Evolutionary conservation across 1,284 basidiomycete species (phyloP), one percentile per base, ranked within the genome.

Genomic region (Heterobasidion occidentale): DNA sequence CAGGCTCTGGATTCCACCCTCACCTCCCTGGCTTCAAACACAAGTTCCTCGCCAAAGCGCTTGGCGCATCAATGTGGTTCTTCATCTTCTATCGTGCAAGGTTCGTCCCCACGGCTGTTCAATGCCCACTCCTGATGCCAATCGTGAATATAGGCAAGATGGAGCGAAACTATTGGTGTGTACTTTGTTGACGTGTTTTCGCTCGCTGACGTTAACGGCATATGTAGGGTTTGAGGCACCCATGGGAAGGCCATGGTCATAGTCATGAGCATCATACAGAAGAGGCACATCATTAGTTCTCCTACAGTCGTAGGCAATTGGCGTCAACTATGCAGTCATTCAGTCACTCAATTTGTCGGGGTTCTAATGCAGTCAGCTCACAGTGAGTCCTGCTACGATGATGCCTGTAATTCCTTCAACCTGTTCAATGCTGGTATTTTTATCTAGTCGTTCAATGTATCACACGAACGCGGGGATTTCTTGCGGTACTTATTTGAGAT

Each of bases 41-140:
- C 72, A 83, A 81, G 60, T 82, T 92, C 69, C 78, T 94, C 38
- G 82, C 89, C 46, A 94, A 94, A 72, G 82, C 84, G 53, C 77
- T 96, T 57, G 94, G 93, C 57, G 93, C 92, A 44, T 83, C 86
- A 46, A 96, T 96, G 93, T 96, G 92, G 92, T 96, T 96, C 84
- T 97, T 94, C 79, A 91, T 96, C 71, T 95, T 96, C 77, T 96
- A 95, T 74, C 85, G 92, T 59, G 87, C 90, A 61, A 79, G 92
- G 92, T 94, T 66, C 70, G 89, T 79, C 15, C 20, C 11, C 11
- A 45, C n/a, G 48, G 52, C 17, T 60, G 42, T 53, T 50, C 49
- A 7, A 20, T 15, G 3, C 36, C 8, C 53, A 45, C 19, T 11
- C 12, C 33, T 54, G 45, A 44, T 42, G 53, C 46, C 59, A 36